These are phyloP conservation scores for Stephania yunnanensis DNA, from an alignment of 164 flowering plant genomes.

Conservation along the genomic window DNA sequence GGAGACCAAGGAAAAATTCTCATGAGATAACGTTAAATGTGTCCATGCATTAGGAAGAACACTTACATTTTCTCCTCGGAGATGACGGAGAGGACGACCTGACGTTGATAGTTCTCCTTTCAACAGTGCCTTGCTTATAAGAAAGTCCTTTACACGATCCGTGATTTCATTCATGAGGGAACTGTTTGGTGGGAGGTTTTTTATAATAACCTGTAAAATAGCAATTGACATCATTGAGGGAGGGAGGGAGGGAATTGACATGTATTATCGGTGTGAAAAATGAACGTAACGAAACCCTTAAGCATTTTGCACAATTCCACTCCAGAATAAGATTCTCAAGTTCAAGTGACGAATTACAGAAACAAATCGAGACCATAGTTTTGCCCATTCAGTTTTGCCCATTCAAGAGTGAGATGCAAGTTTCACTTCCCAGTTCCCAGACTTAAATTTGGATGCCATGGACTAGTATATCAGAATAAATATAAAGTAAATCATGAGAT, in stretches of 20 bases:
- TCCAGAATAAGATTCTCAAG: background rate
- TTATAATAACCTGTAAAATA: slow-evolving; percentile 60
- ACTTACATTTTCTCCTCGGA: slow-evolving; percentile 68
- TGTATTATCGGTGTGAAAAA: background rate
- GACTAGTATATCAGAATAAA: background rate
- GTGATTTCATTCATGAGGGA: slow-evolving; percentile 76
- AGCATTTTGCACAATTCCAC: background rate
- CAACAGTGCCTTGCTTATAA: slow-evolving; percentile 65
- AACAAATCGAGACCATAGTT: background rate
- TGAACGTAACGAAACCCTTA: background rate
- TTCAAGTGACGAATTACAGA: background rate
- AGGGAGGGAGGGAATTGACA: background rate
- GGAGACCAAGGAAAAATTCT: too few relatives aligned
- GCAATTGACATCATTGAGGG: background rate
- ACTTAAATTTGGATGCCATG: background rate
- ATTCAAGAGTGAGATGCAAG: background rate
- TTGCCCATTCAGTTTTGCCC: background rate
- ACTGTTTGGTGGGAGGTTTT: slow-evolving; percentile 90
- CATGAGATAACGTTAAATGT: background rate
- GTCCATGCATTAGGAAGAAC: background rate
- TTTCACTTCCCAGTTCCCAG: background rate
- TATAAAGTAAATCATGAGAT: background rate
- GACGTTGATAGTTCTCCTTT: slow-evolving; percentile 57
- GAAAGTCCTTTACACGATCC: slow-evolving; percentile 75
- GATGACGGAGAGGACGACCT: slow-evolving; percentile 47